Base-by-base conservation (phyloP, 768 basidiomycete genomes). In the Pleurotus pulmonarius region DNA sequence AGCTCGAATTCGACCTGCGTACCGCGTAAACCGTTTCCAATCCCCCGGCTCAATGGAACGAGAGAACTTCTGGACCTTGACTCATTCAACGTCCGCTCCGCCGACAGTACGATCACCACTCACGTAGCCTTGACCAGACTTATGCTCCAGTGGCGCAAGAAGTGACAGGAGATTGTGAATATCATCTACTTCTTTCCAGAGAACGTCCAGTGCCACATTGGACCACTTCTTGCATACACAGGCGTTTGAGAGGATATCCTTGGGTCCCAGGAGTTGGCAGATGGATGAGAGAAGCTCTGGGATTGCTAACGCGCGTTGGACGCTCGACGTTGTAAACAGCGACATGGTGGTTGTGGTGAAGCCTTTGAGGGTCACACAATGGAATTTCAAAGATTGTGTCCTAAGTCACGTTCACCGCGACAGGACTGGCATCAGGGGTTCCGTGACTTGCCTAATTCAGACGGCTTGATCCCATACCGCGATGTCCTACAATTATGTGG, bases 401-500 rank as follows among this genome's bases (percentile, higher is more conserved):
- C 9, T 8, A 34, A 34, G 29, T 34, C 29, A 34, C 29, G 29
- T 34, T 34, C 29, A 34, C 29, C 29, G 29, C 29, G 29, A 34
- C 29, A 3, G 11, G 8, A 9, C 29, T 34, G 29, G 29, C 29
- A 34, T 34, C 29, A 34, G 29, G 29, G 29, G 29, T 34, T 34
- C 29, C 29, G 29, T 34, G 9, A 9, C 29, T 34, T 34, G 29
- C 29, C 29, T 34, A 34, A 34, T 34, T 34, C 29, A 34, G 29
- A 44, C 20, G 8, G 11, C 43, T 22, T 44, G 20, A 44, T 48
- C 51, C 29, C 48, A 47, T 43, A 34, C 26, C 15, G 74, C 75
- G 74, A 74, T 73, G 48, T 63, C 74, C 26, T 83, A 77, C 68
- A 84, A 74, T 68, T 92, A 90, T 64, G 72, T 84, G 22, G 83